phyloP scores from a whole-genome alignment of 148 eudicot genomes.

The Fallopia convolvulus region DNA sequence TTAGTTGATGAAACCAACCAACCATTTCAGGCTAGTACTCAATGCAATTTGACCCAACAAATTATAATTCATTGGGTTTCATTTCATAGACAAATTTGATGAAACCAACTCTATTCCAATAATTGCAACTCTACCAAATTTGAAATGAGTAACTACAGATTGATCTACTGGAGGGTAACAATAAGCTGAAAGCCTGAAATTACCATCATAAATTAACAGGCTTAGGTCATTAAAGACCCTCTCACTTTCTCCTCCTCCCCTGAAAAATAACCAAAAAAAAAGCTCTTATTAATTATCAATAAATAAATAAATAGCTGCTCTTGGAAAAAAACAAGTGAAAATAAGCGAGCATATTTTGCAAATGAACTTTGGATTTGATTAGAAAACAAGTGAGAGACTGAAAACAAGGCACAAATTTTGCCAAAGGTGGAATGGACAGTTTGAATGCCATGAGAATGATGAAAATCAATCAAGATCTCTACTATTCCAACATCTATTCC shows the following conservation, averaged over 20 bases:
- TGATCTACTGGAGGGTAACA: background rate
- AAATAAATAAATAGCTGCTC: background rate
- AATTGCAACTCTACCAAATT: background rate
- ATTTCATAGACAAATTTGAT: background rate
- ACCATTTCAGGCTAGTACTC: background rate
- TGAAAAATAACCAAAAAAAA: constrained; percentile 20
- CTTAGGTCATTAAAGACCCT: background rate
- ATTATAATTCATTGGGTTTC: background rate
- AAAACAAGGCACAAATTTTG: background rate
- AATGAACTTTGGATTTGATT: too few relatives aligned
- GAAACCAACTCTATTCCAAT: background rate
- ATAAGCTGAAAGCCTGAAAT: background rate
- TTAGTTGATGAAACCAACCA: background rate
- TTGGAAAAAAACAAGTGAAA: background rate
- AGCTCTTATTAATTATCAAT: background rate
- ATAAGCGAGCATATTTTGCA: too few relatives aligned
- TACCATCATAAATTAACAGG: background rate
- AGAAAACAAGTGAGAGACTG: background rate
- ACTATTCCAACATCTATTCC: too few relatives aligned
- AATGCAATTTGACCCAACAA: background rate
- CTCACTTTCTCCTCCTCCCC: constrained; percentile 53
- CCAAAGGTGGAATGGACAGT: background rate
- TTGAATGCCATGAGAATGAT: background rate
- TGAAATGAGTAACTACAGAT: background rate
- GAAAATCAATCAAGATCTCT: too few relatives aligned